These are phyloP conservation scores for Blastobotrys elegans DNA, from an alignment of 1,139 yeast genomes.

Conservation along the genomic window DNA sequence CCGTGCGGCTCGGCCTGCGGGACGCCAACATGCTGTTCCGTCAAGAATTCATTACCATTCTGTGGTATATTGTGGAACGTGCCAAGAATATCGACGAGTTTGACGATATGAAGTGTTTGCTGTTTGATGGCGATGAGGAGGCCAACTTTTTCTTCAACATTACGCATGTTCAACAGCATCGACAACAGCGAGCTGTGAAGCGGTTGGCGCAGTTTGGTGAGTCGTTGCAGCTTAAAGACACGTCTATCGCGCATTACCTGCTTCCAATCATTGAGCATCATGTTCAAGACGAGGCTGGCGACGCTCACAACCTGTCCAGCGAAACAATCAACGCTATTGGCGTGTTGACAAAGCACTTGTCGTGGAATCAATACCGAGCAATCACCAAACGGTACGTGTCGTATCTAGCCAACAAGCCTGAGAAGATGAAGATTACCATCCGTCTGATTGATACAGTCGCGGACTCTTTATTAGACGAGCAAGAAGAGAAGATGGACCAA, in stretches of 20 bases:
- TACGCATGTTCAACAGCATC: slow-evolving; percentile 76
- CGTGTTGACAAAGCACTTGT: slow-evolving; percentile 50
- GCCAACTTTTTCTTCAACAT: slow-evolving; percentile 79
- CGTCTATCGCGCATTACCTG: slow-evolving; percentile 70
- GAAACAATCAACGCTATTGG: slow-evolving; percentile 69
- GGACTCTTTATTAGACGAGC: slow-evolving; percentile 40
- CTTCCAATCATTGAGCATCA: slow-evolving; percentile 83
- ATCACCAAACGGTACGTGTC: slow-evolving; percentile 65
- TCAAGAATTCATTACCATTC: slow-evolving; percentile 60
- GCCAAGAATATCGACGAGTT: slow-evolving; percentile 50
- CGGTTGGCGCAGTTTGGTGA: slow-evolving; percentile 45
- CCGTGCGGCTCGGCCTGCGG: slow-evolving; percentile 64
- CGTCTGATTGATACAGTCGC: slow-evolving; percentile 61
- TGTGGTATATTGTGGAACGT: slow-evolving; percentile 55
- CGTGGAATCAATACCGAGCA: slow-evolving; percentile 81
- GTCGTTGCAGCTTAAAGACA: slow-evolving; percentile 41
- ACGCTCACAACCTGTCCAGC: slow-evolving; percentile 63
- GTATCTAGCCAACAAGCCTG: slow-evolving; percentile 48
- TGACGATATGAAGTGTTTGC: slow-evolving; percentile 61
- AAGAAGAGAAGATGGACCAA: slow-evolving; percentile 9
- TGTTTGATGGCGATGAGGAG: slow-evolving; percentile 70
- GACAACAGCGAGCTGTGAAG: slow-evolving; percentile 79
- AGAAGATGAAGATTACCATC: slow-evolving; percentile 55
- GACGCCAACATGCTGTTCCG: slow-evolving; percentile 59
- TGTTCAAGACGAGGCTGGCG: slow-evolving; percentile 48